Evolutionary conservation across 345 rosid genomes (phyloP), one percentile per base, ranked within the genome.

Genomic region (Eucalyptus pauciflora): DNA sequence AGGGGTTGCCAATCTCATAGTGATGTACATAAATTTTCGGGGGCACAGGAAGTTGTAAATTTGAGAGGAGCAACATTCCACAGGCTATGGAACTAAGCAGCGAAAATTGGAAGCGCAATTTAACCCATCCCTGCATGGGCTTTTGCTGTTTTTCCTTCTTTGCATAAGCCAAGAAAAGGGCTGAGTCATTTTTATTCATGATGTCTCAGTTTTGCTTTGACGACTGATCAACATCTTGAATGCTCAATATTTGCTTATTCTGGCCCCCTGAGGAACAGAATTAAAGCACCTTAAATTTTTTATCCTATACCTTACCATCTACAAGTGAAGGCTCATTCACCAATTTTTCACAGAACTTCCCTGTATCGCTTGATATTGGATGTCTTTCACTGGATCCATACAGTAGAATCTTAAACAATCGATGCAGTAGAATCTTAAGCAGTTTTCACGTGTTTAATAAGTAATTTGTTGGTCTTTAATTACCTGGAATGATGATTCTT

Each of bases 401-500:
- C 25, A 7, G 24, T 33, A 71, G 80, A 69, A 69, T 69, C 80
- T 69, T 31, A 69, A 69, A 33, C 79, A 31, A 33, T 9, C 2
- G 24, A 31, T 71, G 25, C 25, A 3, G 83, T 71, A 71, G 48
- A 76, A 76, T 43, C 85, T 76, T 41, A 76, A 76, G 85, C 48
- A 76, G 85, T 76, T 11, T 76, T 76, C 85, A 41, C 2, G 16
- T 41, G 48, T 41, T 76, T 5, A 76, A 76, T 41, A 76, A 76
- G 29, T 76, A 37, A 76, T 76, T 41, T 41, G 48, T 41, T 76
- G 9, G 83, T 76, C 48, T 76, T 41, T 76, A 11, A 41, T 41
- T 76, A 41, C 48, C 15, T 76, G 98, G 91, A 96, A 97, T 93
- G 98, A 98, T 96, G 91, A 62, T 69, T 86, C 67, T 37, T 54